Conservation (phyloP, 1,284 basidiomycete genomes). For the Heterobasidion parviporum region DNA sequence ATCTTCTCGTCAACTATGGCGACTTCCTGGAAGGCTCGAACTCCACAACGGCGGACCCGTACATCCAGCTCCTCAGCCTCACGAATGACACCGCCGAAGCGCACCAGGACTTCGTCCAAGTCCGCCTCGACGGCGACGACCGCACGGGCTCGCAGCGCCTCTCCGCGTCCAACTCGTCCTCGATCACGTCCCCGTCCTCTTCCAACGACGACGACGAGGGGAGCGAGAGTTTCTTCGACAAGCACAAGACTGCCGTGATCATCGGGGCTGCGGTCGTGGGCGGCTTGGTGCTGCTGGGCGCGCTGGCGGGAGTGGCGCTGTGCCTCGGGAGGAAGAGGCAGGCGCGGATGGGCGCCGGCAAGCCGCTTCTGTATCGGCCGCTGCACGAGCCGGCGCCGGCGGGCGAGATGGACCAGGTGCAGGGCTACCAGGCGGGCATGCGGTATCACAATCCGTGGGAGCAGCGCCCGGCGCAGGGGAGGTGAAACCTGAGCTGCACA, state of each 20-base stretch:
- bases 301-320: background rate
- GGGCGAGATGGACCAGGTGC: background rate
- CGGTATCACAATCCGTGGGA: too few species aligned
- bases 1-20: constrained; percentile 18
- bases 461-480: too few species aligned
- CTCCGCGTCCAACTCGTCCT: background rate
- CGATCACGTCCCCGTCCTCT: background rate
- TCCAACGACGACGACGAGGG: background rate
- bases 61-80: constrained; percentile 17
- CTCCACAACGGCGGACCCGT: constrained; percentile 11
- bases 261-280: background rate
- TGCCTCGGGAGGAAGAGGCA: background rate
- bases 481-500: too few species aligned
- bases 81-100: constrained; percentile 12
- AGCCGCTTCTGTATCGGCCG: background rate
- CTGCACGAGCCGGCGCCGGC: background rate
- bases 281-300: background rate
- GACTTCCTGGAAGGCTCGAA: constrained; percentile 15
- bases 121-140: constrained; percentile 42
- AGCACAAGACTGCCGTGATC: background rate
- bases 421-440: too few species aligned
- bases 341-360: background rate
- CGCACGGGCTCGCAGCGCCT: constrained; percentile 21
- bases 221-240: background rate
- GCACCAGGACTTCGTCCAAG: constrained; percentile 26